Percentiles rank a stretch among this genome's conserved stretches.
phyloP scores from a whole-genome alignment of 352 stramenopile species.

The Phytophthora meadii region DNA sequence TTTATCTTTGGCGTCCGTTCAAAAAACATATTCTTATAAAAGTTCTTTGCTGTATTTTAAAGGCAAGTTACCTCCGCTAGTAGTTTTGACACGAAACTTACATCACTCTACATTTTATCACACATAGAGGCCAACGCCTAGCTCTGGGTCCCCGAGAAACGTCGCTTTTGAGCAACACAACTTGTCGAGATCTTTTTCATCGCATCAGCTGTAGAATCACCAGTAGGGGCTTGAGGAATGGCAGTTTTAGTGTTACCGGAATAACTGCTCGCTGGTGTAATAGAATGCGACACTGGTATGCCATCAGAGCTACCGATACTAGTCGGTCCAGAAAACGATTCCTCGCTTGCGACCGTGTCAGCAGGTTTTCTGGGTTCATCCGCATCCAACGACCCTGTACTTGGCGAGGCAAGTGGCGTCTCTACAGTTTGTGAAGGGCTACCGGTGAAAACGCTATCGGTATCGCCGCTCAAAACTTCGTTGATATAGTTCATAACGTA shows the following conservation, averaged over 20 bases:
- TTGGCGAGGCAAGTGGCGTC: background rate
- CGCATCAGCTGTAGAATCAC: background rate
- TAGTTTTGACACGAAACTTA: background rate
- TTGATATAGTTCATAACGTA: conserved; percentile 64
- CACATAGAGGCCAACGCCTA: background rate
- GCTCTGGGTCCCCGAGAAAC: background rate
- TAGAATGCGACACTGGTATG: background rate
- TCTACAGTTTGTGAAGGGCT: background rate
- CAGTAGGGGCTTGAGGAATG: background rate
- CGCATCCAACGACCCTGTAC: conserved; percentile 2
- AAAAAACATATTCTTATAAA: no score
- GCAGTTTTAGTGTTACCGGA: background rate
- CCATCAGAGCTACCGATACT: background rate
- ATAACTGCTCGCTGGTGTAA: background rate
- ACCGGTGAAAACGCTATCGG: conserved; percentile 4
- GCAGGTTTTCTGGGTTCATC: conserved; percentile 12
- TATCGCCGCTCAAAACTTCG: conserved; percentile 40
- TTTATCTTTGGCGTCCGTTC: no score
- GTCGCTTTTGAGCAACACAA: conserved; percentile 11
- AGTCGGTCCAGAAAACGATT: background rate
- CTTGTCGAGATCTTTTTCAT: background rate
- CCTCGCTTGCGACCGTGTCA: background rate
- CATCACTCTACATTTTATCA: background rate
- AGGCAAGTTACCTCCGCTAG: no score
- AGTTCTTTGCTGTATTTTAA: no score